phyloP scores from a whole-genome alignment of 306 rosid species.

The Senna tora region DNA sequence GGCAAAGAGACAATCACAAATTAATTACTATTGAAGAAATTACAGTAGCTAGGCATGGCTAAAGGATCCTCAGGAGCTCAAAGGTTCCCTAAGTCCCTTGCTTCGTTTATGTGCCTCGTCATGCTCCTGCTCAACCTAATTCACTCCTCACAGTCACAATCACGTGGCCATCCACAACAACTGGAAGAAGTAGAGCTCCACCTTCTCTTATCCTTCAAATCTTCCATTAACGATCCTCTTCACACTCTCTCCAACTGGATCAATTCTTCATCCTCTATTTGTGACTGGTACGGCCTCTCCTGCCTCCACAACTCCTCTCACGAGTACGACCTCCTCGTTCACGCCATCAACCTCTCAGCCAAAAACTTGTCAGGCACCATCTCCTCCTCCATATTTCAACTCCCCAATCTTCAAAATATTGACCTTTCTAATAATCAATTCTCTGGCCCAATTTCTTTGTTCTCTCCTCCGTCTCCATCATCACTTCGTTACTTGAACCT shows the following conservation, averaged over 20 bases:
- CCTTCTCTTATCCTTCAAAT: constrained; percentile 79
- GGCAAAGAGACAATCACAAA: constrained; percentile 43
- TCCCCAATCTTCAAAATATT: constrained; percentile 50
- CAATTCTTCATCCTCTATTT: constrained; percentile 41
- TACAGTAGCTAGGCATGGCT: constrained; percentile 49
- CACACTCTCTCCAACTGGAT: constrained; percentile 73
- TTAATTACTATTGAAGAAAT: constrained; percentile 5
- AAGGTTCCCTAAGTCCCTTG: constrained; percentile 7
- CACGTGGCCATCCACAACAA: constrained; percentile 37
- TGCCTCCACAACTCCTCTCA: constrained; percentile 58
- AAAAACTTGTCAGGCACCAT: constrained; percentile 71
- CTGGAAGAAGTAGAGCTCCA: constrained; percentile 7
- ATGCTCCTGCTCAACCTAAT: constrained; percentile 45
- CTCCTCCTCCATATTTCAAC: constrained; percentile 55
- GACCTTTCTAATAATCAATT: constrained; percentile 85
- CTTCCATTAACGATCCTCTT: constrained; percentile 62
- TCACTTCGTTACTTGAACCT: constrained; percentile 70
- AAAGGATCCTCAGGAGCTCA: constrained; percentile 35
- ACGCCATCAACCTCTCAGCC: constrained; percentile 54
- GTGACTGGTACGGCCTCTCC: constrained; percentile 73
- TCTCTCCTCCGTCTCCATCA: constrained; percentile 38
- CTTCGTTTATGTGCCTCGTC: constrained; percentile 45
- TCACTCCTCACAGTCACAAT: constrained; percentile 43
- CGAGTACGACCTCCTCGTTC: too few species aligned
- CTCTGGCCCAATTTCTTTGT: constrained; percentile 43